Evolutionary conservation across 805 yeast species (phyloP).

Genomic region (Barnettozyma siamensis): DNA sequence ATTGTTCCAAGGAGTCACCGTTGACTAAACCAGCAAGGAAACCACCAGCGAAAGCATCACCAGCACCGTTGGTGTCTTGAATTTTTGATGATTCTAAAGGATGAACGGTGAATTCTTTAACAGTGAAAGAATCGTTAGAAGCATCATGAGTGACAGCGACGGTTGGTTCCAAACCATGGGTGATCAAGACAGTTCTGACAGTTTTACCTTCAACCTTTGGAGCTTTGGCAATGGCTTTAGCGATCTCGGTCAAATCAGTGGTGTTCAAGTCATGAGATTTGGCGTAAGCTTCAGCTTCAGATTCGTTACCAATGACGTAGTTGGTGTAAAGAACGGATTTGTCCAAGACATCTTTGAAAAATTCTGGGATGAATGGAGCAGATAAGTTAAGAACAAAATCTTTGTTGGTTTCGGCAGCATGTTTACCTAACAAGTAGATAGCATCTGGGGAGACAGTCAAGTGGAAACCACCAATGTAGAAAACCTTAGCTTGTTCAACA

Average conservation of each 20-base stretch:
- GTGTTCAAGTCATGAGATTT: conserved; percentile 65
- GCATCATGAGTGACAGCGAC: conserved; percentile 60
- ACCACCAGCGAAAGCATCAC: conserved; percentile 98
- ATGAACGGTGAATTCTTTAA: conserved; percentile 60
- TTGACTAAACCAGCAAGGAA: conserved; percentile 83
- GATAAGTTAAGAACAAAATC: conserved; percentile 78
- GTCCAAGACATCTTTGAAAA: conserved; percentile 89
- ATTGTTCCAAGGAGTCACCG: conserved; percentile 54
- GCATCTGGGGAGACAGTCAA: conserved; percentile 97
- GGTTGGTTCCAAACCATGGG: conserved; percentile 94
- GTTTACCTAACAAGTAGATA: conserved; percentile 81
- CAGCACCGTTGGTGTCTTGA: conserved; percentile 97
- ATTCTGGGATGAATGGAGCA: conserved; percentile 95
- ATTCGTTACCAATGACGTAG: conserved; percentile 88
- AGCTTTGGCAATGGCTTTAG: conserved; percentile 71
- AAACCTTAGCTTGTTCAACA: conserved; percentile 75
- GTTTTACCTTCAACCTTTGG: conserved; percentile 66
- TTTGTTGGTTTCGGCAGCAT: conserved; percentile 80
- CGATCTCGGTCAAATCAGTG: conserved; percentile 66
- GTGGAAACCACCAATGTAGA: conserved; percentile 98
- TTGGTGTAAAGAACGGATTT: conserved; percentile 81
- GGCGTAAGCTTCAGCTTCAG: conserved; percentile 94
- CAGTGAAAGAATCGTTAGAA: conserved; percentile 38
- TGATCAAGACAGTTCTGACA: conserved; percentile 84
- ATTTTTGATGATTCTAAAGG: conserved; percentile 62